Conservation (phyloP, 2,329 filamentous ascomycete genomes). For the Alternaria gansuensis region DNA sequence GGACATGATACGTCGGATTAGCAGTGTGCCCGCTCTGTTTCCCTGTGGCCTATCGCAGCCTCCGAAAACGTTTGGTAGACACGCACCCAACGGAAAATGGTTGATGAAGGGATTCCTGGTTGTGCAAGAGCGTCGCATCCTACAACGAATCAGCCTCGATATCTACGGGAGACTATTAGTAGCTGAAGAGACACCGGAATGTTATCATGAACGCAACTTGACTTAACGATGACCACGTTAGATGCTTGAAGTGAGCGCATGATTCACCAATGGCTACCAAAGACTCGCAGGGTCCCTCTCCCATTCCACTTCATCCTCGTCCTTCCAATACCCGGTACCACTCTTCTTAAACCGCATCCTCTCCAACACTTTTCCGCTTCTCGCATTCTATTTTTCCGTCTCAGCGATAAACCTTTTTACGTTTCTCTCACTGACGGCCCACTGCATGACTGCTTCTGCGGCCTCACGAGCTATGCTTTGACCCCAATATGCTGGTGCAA, state of each 20-base stretch:
- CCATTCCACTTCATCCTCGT: conserved; percentile 28
- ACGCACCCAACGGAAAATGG: too few relatives aligned
- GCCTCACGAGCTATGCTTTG: conserved; percentile 30
- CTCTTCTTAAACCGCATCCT: conserved; percentile 39
- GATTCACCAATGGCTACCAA: not conserved
- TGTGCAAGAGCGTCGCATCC: not conserved
- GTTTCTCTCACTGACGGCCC: conserved; percentile 21
- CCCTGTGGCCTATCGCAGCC: not conserved
- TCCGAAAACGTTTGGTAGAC: not conserved
- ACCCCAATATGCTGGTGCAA: conserved; percentile 24
- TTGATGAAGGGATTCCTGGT: not conserved
- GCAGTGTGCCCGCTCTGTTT: too few relatives aligned
- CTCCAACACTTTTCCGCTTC: conserved; percentile 36
- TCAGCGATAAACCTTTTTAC: conserved; percentile 33
- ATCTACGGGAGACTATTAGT: not conserved
- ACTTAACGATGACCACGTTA: not conserved
- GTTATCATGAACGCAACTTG: not conserved
- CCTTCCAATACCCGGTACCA: conserved; percentile 28
- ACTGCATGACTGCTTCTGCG: conserved; percentile 30
- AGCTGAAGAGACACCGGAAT: not conserved
- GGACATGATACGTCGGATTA: not conserved
- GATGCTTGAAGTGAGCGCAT: not conserved
- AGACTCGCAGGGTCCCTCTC: conserved; percentile 7
- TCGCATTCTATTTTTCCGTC: conserved; percentile 34
- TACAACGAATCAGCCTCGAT: too few relatives aligned